Evolutionary conservation across 192 early-diverging fungal species (phyloP), one percentile per base, ranked within the genome.

Genomic region (Gaertneriomyces semiglobifer): DNA sequence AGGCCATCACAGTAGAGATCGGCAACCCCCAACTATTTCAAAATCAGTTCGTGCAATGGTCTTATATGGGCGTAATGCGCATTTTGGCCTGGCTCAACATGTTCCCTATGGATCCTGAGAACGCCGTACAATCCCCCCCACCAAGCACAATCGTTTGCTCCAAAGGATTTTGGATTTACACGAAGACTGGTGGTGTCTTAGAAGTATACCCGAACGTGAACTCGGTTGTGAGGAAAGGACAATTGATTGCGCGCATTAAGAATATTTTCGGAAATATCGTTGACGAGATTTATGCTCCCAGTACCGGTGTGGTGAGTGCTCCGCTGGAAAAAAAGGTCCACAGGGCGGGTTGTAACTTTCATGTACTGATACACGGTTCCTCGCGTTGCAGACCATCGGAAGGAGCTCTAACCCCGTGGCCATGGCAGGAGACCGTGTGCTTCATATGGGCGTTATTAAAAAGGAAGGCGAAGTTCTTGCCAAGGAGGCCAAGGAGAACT

Each of bases 1-100:
- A 82, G 14, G 90, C 93, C 10, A 93, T 95, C 44, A 94, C 92
- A 2, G 92, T 95, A 33, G 93, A 95, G 70, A 93, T 95, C 69
- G 93, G 93, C 53, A 89, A 95, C 62, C 93, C 93, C 12, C 85
- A 89, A 38, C 70, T 85, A 38, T 92, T 95, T 78, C 91, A 95
- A 68, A 91, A 90, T 64, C 82, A 86, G 64, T 95, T 82, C 74
- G 89, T 92, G 20, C 86, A 86, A 60, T 88, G 85, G 85, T 84
- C 83, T 7, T 86, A 82, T 65, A 53, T 74, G 48, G 86, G 86
- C 20, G 84, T 88, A 7, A 87, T 88, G 85, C 74, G 85, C 44
- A 88, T 88, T 53, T 66, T 88, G 47, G 66, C 77, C 51, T 84
- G 86, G 62, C 66, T 88, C 53, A 76, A 77, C 45, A 88, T 88